These are phyloP conservation scores for Coemansia aciculifera DNA, from an alignment of 192 early-diverging fungal genomes.

Conservation along the genomic window DNA sequence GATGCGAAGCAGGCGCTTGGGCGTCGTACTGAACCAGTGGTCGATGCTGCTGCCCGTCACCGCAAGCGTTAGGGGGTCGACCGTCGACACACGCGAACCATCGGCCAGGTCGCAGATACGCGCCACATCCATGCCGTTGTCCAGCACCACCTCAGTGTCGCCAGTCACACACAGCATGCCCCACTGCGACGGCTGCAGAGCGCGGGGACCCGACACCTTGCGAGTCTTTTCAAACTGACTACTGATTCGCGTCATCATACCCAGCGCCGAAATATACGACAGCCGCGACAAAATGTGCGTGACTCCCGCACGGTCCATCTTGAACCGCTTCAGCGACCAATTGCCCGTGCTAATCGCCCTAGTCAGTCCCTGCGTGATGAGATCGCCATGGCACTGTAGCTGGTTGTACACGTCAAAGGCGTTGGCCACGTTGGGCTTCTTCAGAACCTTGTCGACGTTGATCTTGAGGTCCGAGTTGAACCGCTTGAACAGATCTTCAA, in stretches of 20 bases:
- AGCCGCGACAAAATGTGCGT: constrained; percentile 93
- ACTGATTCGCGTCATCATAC: constrained; percentile 96
- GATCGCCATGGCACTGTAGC: constrained; percentile 92
- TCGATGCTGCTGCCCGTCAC: constrained; percentile 22
- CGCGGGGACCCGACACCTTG: constrained; percentile 61
- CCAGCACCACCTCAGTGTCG: constrained; percentile 35
- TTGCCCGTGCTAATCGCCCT: constrained; percentile 96
- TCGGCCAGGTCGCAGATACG: constrained; percentile 34
- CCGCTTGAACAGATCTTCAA: constrained; percentile 94
- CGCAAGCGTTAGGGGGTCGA: constrained; percentile 14
- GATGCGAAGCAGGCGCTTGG: constrained; percentile 29
- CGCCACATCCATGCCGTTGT: constrained; percentile 37
- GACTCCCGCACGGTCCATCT: constrained; percentile 97
- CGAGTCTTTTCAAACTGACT: constrained; percentile 99
- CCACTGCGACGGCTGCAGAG: background rate
- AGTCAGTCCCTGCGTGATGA: constrained; percentile 90
- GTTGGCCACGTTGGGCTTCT: constrained; percentile 89
- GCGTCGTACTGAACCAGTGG: constrained; percentile 23
- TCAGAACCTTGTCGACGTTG: constrained; percentile 68
- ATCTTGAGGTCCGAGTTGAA: constrained; percentile 88
- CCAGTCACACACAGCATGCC: constrained; percentile 68
- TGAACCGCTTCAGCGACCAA: constrained; percentile 98
- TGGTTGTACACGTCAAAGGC: constrained; percentile 95
- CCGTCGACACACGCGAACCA: constrained; percentile 25
- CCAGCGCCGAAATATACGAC: constrained; percentile 90